Conservation (phyloP, 495 filamentous ascomycete genomes). For the Durotheca rogersii region DNA sequence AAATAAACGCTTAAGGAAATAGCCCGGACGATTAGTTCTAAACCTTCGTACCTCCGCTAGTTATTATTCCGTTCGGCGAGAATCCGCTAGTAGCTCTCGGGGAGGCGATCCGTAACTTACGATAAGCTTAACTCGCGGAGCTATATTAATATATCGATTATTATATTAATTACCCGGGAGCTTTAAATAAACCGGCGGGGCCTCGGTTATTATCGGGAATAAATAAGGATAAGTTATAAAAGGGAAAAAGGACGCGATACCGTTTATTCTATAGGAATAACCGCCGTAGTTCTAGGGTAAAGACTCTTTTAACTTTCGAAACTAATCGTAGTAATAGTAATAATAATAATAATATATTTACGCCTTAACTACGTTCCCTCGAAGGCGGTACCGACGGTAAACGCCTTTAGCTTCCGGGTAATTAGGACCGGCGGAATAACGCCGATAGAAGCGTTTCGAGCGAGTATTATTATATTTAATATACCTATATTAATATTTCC, state of each 20-base stretch:
- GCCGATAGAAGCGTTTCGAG: too few relatives aligned
- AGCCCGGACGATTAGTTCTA: background rate
- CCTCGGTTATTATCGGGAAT: too few relatives aligned
- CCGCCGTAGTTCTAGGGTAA: background rate
- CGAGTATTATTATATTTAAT: too few relatives aligned
- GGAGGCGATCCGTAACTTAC: too few relatives aligned
- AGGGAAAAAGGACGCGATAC: background rate
- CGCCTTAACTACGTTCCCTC: constrained; percentile 1
- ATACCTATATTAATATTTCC: constrained; percentile 1
- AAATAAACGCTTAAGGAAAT: background rate
- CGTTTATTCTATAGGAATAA: background rate
- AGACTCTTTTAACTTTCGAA: too few relatives aligned
- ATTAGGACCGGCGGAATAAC: too few relatives aligned
- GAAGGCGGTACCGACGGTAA: constrained; percentile 2
- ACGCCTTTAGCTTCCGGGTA: constrained; percentile 1
- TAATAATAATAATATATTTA: constrained; percentile 3
- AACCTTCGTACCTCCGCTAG: background rate
- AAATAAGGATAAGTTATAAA: background rate
- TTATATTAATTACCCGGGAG: too few relatives aligned
- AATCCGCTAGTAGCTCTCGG: background rate
- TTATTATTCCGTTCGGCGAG: background rate
- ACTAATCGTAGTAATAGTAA: constrained; percentile 1
- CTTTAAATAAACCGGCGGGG: constrained; percentile 1
- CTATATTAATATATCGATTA: background rate
- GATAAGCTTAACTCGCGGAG: background rate